A percentile compares a stretch with the other conserved stretches of the same genome.
These are phyloP conservation scores for Gossypium gossypioides DNA, from an alignment of 441 rosid species.

Conservation along the genomic window DNA sequence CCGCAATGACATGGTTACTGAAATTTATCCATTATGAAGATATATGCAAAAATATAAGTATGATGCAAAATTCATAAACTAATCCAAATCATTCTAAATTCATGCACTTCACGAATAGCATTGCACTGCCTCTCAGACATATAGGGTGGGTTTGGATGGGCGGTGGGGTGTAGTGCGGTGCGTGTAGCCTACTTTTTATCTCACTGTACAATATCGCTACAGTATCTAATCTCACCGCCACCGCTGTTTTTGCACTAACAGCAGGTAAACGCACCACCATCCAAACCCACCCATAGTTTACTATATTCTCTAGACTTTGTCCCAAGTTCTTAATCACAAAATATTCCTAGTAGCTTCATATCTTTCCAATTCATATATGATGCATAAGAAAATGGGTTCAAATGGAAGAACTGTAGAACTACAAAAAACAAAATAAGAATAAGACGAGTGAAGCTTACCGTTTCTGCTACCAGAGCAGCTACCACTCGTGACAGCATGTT, in stretches of 20 bases:
- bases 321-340: not conserved
- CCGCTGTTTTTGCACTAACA: too few species aligned
- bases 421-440: not conserved
- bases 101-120: not conserved
- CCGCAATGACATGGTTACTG: not conserved
- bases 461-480: constrained; percentile 22
- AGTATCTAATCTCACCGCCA: too few species aligned
- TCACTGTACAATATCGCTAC: too few species aligned
- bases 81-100: too few species aligned
- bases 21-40: not conserved
- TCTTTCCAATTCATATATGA: not conserved
- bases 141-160: too few species aligned
- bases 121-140: not conserved
- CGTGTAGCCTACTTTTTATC: too few species aligned
- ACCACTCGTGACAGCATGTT: constrained; percentile 26
- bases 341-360: not conserved
- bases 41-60: not conserved
- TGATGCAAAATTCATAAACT: not conserved
- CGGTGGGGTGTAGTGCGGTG: too few species aligned
- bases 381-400: not conserved
- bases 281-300: not conserved
- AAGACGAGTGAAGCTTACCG: constrained; percentile 19
- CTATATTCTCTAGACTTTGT: not conserved
- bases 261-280: too few species aligned
- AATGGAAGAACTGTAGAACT: not conserved